Evolutionary conservation across 2,329 filamentous ascomycete genomes (phyloP), one percentile per base, ranked within the genome.

Genomic region (Monosporascus sp.): DNA sequence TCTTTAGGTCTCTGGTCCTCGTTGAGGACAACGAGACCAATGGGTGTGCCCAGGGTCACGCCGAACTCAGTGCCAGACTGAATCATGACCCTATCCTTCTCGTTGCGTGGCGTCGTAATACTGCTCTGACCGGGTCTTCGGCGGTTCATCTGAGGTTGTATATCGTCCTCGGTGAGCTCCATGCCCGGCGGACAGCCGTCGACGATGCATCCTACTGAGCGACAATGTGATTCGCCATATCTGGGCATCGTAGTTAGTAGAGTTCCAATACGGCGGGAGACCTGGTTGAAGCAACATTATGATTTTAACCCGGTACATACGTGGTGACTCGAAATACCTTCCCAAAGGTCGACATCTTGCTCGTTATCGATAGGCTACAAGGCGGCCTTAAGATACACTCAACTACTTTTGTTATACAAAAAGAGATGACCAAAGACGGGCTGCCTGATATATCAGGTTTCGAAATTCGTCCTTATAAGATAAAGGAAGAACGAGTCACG

Each of bases 91-190:
- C 80, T 79, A 72, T 97, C 94, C 72, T 93, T 93, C 74, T 97
- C 93, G 71, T 97, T 85, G 62, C 94, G 85, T 19, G 93, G 93
- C 1, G 94, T 97, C 2, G 91, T 96, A 65, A 97, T 88, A 58
- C 86, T 85, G 62, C 85, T 90, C 74, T 99, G 93, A 45, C 93
- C 93, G 5, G 93, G 93, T 55, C 93, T 83, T 56, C 93, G 84
- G 60, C 93, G 87, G 58, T 88, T 95, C 83, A 97, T 89, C 75
- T 97, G 91, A 48, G 91, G 91, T 74, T 99, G 93, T 68, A 97
- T 95, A 68, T 95, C 90, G 52, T 77, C 79, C 73, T 96, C 92
- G 58, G 84, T 88, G 70, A 97, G 84, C 65, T 86, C 77, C 79
- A 97, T 87, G 65, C 90, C 89, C 16, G 94, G 92, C 37, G 93